Conservation (phyloP, 108 stramenopile species). For the Cafeteria roenbergensis region DNA sequence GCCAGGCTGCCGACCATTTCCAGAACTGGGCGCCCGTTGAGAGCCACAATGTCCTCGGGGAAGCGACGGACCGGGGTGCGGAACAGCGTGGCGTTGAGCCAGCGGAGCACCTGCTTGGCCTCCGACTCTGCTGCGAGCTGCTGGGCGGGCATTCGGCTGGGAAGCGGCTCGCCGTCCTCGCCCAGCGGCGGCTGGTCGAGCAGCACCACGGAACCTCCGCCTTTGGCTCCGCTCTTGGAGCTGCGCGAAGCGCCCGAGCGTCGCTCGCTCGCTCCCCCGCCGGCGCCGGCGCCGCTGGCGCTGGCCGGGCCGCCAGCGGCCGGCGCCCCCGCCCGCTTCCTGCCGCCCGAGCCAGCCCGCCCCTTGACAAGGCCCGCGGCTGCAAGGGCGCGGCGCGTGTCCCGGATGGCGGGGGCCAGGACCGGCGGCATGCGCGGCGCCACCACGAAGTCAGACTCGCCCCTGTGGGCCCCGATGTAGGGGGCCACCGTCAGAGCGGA, state of each 20-base stretch:
- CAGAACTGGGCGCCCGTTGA: constrained; percentile 24
- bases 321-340: background rate
- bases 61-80: constrained; percentile 6
- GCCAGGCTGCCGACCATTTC: constrained; percentile 37
- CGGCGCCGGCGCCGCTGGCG: too few species aligned
- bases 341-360: background rate
- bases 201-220: background rate
- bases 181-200: constrained; percentile 11
- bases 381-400: constrained; percentile 4
- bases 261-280: background rate
- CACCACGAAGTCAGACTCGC: background rate
- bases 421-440: too few species aligned
- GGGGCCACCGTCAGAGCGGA: constrained; percentile 38
- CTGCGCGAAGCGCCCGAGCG: background rate
- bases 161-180: constrained; percentile 6
- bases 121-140: constrained; percentile 15
- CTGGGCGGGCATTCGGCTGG: background rate
- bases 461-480: constrained; percentile 28
- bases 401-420: background rate
- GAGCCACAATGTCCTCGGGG: constrained; percentile 19
- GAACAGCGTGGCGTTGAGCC: constrained; percentile 35
- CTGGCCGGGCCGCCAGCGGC: background rate
- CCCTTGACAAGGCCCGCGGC: background rate
- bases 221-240: constrained; percentile 2
- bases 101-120: constrained; percentile 21